Base-by-base conservation (phyloP, 169 alveolate genomes). In the Condylostoma magnum region DNA sequence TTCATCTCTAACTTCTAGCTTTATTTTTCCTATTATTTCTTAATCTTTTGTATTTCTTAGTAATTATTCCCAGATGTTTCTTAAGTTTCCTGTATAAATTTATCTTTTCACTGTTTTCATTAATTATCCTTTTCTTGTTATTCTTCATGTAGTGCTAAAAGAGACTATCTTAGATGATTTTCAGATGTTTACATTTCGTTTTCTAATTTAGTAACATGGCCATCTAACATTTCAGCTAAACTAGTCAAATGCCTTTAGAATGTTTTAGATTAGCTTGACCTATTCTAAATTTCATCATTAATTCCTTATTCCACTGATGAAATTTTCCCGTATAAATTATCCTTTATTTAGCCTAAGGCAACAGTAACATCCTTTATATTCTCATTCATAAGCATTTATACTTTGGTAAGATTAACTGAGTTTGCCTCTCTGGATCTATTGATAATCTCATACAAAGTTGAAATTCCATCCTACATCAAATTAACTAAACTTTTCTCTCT, bases 381-480 rank as follows among this genome's bases (percentile, higher is more conserved):
- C 8, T 63, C 73, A 18, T 38, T 63, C 22, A 33, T 63, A 8
- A 63, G 12, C 15, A 57, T 44, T 41, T 63, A 46, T 2, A 63
- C 73, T 63, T 63, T 63, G 0, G 28, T 25, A n/a, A 63, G 47
- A 20, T 22, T 18, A 22, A 37, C 54, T 15, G 54, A 22, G 12
- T 22, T n/a, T 4, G 73, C 22, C 46, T 63, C 73, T 44, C 33
- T 63, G 3, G 31, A 37, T 22, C 73, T 37, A 8, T 46, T 20
- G 33, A 63, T 63, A n/a, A 63, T 63, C 46, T 63, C 73, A 22
- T 63, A 57, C 6, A 63, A 44, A 33, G 73, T 57, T 27, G 46
- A 15, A 5, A 63, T 36, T 1, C 73, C 73, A 22, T 63, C 73
- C 33, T 63, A 57, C 43, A 63, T 44, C 73, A 63, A 43, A 12